phyloP scores from a whole-genome alignment of 495 filamentous ascomycete species.

The Daldinia childiae region DNA sequence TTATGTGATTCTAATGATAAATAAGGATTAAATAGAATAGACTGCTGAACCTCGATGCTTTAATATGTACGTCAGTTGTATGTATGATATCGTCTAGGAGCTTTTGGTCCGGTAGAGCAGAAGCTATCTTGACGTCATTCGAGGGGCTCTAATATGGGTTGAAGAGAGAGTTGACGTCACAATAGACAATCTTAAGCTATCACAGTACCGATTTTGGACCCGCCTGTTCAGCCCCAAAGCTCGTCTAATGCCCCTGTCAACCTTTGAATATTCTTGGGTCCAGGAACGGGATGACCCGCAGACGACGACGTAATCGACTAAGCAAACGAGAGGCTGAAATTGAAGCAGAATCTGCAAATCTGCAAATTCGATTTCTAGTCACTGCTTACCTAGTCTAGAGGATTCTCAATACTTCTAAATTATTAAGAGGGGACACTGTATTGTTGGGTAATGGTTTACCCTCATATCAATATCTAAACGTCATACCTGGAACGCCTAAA shows the following conservation, averaged over 20 bases:
- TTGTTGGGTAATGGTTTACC: neutral
- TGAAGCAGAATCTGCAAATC: neutral
- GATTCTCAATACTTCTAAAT: slow-evolving; percentile 21
- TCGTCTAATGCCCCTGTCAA: neutral
- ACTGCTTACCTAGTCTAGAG: slow-evolving; percentile 8
- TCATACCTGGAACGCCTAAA: slow-evolving; percentile 36
- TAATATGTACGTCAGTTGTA: slow-evolving; percentile 31
- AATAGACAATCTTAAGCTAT: slow-evolving; percentile 19
- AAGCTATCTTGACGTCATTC: slow-evolving; percentile 34
- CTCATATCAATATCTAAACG: slow-evolving; percentile 5
- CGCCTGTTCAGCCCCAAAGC: slow-evolving; percentile 11
- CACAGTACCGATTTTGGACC: slow-evolving; percentile 8
- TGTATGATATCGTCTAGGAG: slow-evolving; percentile 24
- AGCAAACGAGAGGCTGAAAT: neutral
- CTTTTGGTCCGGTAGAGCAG: slow-evolving; percentile 27
- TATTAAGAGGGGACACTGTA: neutral
- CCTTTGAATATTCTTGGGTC: neutral
- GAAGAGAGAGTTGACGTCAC: slow-evolving; percentile 27
- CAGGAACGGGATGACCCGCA: slow-evolving; percentile 18
- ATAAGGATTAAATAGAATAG: neutral
- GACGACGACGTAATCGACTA: slow-evolving; percentile 23
- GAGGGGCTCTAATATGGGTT: neutral
- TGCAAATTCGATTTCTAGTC: neutral
- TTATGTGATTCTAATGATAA: neutral
- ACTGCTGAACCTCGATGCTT: slow-evolving; percentile 15